Conservation (phyloP, 768 basidiomycete genomes). For the Nevesoporus exiguus region DNA sequence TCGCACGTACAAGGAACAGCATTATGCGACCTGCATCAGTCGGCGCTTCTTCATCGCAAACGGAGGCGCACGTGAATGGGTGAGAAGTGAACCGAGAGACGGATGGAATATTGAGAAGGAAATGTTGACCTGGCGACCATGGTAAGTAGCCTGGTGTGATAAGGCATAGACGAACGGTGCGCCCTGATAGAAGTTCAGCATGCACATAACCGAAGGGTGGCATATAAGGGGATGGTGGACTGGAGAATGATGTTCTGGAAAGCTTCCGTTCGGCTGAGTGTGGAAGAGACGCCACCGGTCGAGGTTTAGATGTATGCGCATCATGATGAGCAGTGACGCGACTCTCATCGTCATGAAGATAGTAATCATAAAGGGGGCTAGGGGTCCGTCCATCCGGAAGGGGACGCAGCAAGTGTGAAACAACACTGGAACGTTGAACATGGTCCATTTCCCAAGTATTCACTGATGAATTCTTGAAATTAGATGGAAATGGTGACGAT, state of each 20-base stretch:
- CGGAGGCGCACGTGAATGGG: constrained; percentile 69
- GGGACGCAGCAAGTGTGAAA: neutral
- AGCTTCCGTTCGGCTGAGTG: neutral
- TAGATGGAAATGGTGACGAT: neutral
- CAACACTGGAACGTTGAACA: constrained; percentile 6
- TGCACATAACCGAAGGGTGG: constrained; percentile 69
- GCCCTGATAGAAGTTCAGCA: constrained; percentile 65
- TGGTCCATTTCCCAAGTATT: constrained; percentile 28
- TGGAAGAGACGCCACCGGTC: neutral
- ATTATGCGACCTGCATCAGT: constrained; percentile 52
- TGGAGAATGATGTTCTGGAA: neutral
- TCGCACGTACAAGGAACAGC: constrained; percentile 64
- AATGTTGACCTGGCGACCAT: constrained; percentile 81
- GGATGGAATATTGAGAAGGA: constrained; percentile 63
- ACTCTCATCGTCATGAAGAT: constrained; percentile 12
- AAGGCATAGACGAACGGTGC: constrained; percentile 65
- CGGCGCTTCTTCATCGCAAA: constrained; percentile 47
- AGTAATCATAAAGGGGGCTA: constrained; percentile 27
- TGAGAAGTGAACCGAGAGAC: constrained; percentile 61
- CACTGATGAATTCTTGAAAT: neutral
- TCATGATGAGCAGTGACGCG: neutral
- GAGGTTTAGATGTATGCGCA: neutral
- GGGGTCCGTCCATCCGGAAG: constrained; percentile 10
- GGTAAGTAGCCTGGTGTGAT: constrained; percentile 50
- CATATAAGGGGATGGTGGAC: constrained; percentile 26